Evolutionary conservation across 139 green algal species (phyloP), one percentile per base, ranked within the genome.

Genomic region (Chlorella sp.): DNA sequence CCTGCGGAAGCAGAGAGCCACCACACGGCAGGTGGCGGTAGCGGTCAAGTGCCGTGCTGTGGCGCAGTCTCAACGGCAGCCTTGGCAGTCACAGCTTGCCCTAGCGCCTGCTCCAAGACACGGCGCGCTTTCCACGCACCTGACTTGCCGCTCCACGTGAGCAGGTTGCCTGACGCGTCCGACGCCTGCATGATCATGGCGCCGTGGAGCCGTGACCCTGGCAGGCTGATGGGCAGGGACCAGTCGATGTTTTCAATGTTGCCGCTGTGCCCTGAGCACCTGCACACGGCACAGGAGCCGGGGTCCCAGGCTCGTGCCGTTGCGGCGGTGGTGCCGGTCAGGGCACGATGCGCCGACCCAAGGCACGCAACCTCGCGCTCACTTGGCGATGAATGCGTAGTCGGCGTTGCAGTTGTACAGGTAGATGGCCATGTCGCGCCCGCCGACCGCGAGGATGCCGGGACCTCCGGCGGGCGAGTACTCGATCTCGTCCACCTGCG

Each of bases 241-340:
- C 80, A 89, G 73, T 89, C 83, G 20, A 89, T 50, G 70, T 86
- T 73, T 67, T 78, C 73, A 3, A 89, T 32, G 23, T 71, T 82
- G 42, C 80, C 80, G 24, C 62, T 77, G 72, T 86, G 81, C 3
- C 83, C 83, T 30, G 75, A 30, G 60, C 82, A 87, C 49, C 78
- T 71, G 69, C 64, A 51, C 22, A 30, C 55, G 24, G 20, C 4
- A 31, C 24, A 64, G 20, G 55, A 17, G 42, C 42, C 10, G 42
- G 10, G 42, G 42, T n/a, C n/a, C n/a, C n/a, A n/a, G n/a, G n/a
- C n/a, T n/a, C n/a, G n/a, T n/a, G n/a, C n/a, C n/a, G n/a, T n/a
- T n/a, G n/a, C n/a, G n/a, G n/a, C n/a, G n/a, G n/a, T n/a, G n/a
- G n/a, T n/a, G n/a, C n/a, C n/a, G n/a, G n/a, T n/a, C n/a, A n/a